Conservation (phyloP, 2,329 filamentous ascomycete species). For the Chaetomiaceae sp. region DNA sequence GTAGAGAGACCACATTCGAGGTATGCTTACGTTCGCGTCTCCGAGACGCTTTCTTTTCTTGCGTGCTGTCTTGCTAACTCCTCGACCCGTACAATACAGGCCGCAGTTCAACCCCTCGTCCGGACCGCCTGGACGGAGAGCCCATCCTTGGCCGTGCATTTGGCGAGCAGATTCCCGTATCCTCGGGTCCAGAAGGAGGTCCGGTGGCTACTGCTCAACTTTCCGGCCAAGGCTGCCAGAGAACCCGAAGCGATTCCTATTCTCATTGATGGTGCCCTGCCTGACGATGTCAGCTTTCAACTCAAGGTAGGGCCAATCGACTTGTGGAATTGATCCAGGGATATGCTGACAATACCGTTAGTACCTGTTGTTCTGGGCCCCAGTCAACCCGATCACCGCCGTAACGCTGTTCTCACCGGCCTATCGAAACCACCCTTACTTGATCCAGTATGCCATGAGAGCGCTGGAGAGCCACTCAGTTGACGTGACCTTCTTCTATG, state of each 20-base stretch:
- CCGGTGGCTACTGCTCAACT: slow-evolving; percentile 72
- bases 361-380: slow-evolving; percentile 89
- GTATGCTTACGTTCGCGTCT: slow-evolving; percentile 28
- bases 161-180: slow-evolving; percentile 74
- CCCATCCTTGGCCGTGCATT: slow-evolving; percentile 80
- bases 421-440: slow-evolving; percentile 85
- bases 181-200: slow-evolving; percentile 69
- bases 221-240: slow-evolving; percentile 74
- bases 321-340: not conserved
- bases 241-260: slow-evolving; percentile 81
- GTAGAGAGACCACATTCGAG: slow-evolving; percentile 37
- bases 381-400: slow-evolving; percentile 88
- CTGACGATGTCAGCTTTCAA: slow-evolving; percentile 74
- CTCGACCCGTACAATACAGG: too few relatives aligned
- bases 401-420: slow-evolving; percentile 89
- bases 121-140: slow-evolving; percentile 83
- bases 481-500: slow-evolving; percentile 98
- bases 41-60: not conserved
- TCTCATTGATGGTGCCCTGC: slow-evolving; percentile 70
- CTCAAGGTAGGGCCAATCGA: slow-evolving; percentile 59
- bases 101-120: slow-evolving; percentile 58
- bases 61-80: too few relatives aligned
- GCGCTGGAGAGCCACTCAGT: slow-evolving; percentile 89
- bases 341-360: slow-evolving; percentile 36
- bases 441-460: slow-evolving; percentile 95